Percentiles rank a stretch among this genome's conserved stretches.
Conservation (phyloP, 2,329 filamentous ascomycete species). For the Colletotrichum costaricense region DNA sequence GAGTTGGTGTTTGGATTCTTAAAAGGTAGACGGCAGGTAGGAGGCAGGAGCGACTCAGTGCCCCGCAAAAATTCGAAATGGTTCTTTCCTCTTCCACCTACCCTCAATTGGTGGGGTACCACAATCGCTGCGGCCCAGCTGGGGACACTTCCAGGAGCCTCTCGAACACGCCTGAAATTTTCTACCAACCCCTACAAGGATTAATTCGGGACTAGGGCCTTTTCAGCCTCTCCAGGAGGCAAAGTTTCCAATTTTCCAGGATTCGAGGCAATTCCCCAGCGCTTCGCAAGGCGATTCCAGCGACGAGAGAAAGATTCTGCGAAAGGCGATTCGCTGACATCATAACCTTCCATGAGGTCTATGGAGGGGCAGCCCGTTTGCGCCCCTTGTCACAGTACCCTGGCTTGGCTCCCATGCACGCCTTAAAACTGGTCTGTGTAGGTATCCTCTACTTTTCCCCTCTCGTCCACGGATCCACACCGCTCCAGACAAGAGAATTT, state of each 20-base stretch:
- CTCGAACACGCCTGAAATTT: slow-evolving; percentile 22
- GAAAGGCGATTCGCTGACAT: slow-evolving; percentile 28
- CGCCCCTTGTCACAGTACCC: slow-evolving; percentile 20
- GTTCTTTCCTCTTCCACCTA: slow-evolving; percentile 35
- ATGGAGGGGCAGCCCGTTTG: slow-evolving; percentile 17
- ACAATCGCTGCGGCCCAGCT: slow-evolving; percentile 19
- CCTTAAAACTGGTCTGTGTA: slow-evolving; percentile 1
- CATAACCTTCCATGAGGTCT: slow-evolving; percentile 28
- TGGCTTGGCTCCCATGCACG: not conserved
- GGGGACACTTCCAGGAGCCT: slow-evolving; percentile 17
- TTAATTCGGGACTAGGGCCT: slow-evolving; percentile 6
- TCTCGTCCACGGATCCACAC: slow-evolving; percentile 9
- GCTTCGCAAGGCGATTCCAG: slow-evolving; percentile 5
- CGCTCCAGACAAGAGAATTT: slow-evolving; percentile 26
- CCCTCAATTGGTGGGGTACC: slow-evolving; percentile 33
- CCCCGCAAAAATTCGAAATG: slow-evolving; percentile 34
- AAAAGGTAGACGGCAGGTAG: slow-evolving; percentile 21
- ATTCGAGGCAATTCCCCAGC: not conserved
- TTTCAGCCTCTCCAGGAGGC: slow-evolving; percentile 20
- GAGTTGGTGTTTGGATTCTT: slow-evolving; percentile 8
- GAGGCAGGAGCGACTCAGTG: slow-evolving; percentile 31
- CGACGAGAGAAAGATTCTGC: slow-evolving; percentile 10
- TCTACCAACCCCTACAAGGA: slow-evolving; percentile 17
- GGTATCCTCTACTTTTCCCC: slow-evolving; percentile 25
- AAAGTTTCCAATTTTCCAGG: slow-evolving; percentile 19